Conservation (phyloP, 331 rosid species). For the Arachis monticola region DNA sequence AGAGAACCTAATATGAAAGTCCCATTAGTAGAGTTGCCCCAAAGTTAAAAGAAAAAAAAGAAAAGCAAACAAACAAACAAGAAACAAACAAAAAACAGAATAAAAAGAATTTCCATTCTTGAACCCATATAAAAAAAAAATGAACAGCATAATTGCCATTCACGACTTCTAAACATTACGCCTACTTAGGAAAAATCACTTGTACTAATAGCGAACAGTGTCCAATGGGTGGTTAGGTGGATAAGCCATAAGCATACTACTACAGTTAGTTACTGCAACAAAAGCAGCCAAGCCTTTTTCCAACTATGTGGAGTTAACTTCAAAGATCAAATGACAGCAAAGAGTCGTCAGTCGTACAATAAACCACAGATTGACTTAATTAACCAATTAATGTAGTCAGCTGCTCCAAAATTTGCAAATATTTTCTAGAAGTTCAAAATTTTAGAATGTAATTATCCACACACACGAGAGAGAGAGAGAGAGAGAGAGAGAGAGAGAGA, state of each 20-base stretch:
- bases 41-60: background rate
- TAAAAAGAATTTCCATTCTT: background rate
- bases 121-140: background rate
- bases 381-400: background rate
- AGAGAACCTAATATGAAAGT: background rate
- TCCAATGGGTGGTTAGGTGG: background rate
- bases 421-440: slow-evolving; percentile 6
- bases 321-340: background rate
- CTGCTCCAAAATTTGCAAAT: slow-evolving; percentile 20
- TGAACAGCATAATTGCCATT: background rate
- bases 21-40: background rate
- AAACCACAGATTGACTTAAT: slow-evolving; percentile 2
- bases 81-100: background rate
- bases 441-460: background rate
- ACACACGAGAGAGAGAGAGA: too few species aligned
- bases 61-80: background rate
- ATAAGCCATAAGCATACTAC: background rate
- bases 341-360: background rate
- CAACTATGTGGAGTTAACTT: background rate
- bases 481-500: too few species aligned
- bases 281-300: background rate
- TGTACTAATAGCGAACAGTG: background rate
- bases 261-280: background rate
- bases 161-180: background rate
- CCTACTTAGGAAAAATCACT: background rate